A percentile compares a stretch with the other conserved stretches of the same genome.
Evolutionary conservation across 116 monocot genomes (phyloP).

Genomic region (Cymodocea nodosa): DNA sequence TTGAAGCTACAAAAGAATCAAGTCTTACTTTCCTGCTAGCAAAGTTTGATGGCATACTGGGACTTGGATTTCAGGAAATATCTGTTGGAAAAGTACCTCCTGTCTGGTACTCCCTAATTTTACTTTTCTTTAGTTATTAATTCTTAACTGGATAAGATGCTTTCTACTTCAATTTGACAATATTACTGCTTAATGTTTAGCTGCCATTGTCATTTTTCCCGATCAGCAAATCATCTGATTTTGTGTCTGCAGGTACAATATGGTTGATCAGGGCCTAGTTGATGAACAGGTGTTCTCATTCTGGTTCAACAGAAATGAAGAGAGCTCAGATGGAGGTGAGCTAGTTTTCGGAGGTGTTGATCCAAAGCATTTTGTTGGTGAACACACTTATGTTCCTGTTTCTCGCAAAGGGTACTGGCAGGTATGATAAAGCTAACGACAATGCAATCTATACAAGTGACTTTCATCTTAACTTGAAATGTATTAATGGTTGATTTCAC

Average conservation of each 20-base stretch:
- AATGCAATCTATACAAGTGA: not conserved
- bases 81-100: slow-evolving; percentile 52
- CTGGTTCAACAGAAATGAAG: slow-evolving; percentile 65
- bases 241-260: slow-evolving; percentile 39
- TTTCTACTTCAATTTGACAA: not conserved
- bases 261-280: slow-evolving; percentile 51
- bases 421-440: slow-evolving; percentile 16
- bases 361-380: slow-evolving; percentile 49
- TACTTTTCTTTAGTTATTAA: not conserved
- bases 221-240: not conserved
- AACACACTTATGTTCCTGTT: slow-evolving; percentile 70
- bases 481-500: slow-evolving; percentile 1
- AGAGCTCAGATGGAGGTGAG: slow-evolving; percentile 49
- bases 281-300: slow-evolving; percentile 65
- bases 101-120: slow-evolving; percentile 37
- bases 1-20: slow-evolving; percentile 72
- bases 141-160: not conserved
- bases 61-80: slow-evolving; percentile 60
- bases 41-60: slow-evolving; percentile 76
- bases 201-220: not conserved
- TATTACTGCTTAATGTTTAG: not conserved
- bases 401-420: slow-evolving; percentile 83
- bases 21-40: slow-evolving; percentile 47
- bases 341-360: slow-evolving; percentile 79
- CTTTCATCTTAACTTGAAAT: slow-evolving; percentile 3